Conservation (phyloP, 805 yeast genomes). For the Metschnikowia gruessii region DNA sequence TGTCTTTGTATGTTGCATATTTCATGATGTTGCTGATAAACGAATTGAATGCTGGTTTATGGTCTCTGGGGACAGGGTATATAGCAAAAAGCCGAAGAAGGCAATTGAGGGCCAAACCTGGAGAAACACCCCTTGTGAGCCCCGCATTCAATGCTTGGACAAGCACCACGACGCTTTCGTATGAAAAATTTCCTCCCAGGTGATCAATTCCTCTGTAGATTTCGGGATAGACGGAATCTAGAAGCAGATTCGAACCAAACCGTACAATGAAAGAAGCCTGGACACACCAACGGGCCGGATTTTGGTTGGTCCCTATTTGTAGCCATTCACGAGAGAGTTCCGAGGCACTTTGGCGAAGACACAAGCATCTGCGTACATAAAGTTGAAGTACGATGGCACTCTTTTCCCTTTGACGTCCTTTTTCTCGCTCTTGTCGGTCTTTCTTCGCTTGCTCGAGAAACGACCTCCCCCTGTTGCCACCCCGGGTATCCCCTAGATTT, state of each 20-base stretch:
- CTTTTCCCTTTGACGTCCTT: constrained; percentile 44
- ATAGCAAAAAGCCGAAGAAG: constrained; percentile 2
- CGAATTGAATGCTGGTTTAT: not conserved
- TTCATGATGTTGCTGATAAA: not conserved
- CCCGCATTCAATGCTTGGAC: constrained; percentile 4
- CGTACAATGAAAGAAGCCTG: constrained; percentile 22
- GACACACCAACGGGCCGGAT: constrained; percentile 19
- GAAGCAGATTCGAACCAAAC: constrained; percentile 7
- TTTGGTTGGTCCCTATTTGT: constrained; percentile 8
- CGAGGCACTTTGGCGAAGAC: constrained; percentile 27
- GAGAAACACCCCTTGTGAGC: constrained; percentile 1
- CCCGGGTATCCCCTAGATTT: constrained; percentile 54
- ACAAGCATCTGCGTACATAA: constrained; percentile 41
- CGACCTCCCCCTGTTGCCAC: constrained; percentile 25
- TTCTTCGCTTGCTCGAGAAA: constrained; percentile 61
- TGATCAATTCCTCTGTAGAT: not conserved
- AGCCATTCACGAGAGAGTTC: constrained; percentile 20
- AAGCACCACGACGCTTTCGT: constrained; percentile 7
- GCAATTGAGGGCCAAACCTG: constrained; percentile 2
- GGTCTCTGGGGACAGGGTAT: constrained; percentile 2
- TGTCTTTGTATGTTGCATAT: not conserved
- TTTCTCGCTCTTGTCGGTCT: constrained; percentile 66
- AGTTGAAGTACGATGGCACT: constrained; percentile 54
- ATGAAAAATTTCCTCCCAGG: not conserved
- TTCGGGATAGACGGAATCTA: not conserved